Percentiles rank a stretch among this genome's conserved stretches.
These are phyloP conservation scores for Cyclostephanos tholiformis DNA, from an alignment of 108 stramenopile genomes.

Conservation along the genomic window DNA sequence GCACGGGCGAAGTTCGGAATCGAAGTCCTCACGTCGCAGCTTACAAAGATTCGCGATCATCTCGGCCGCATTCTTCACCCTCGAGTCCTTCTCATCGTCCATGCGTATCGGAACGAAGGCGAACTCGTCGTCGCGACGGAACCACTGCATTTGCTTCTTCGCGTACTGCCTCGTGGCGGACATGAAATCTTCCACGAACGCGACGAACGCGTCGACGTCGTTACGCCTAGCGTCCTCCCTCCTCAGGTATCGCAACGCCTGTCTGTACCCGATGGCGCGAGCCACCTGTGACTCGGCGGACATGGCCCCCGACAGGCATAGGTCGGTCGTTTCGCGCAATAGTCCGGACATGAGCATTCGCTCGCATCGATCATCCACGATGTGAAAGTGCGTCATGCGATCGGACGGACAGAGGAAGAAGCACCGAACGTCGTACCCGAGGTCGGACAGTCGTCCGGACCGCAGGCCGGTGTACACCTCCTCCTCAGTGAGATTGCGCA, in stretches of 20 bases:
- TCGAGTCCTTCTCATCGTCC: conserved; percentile 37
- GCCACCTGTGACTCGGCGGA: conserved; percentile 76
- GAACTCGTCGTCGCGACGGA: conserved; percentile 80
- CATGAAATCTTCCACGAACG: conserved; percentile 78
- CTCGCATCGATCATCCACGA: conserved; percentile 91
- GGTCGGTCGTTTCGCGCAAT: conserved; percentile 75
- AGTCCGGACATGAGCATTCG: conserved; percentile 89
- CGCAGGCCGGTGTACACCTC: conserved; percentile 78
- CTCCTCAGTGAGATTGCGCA: conserved; percentile 37
- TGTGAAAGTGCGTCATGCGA: conserved; percentile 81
- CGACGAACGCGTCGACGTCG: conserved; percentile 65
- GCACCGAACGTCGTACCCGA: conserved; percentile 92
- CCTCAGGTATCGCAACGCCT: conserved; percentile 86
- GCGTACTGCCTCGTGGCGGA: conserved; percentile 93
- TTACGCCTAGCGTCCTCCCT: conserved; percentile 41
- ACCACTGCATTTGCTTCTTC: conserved; percentile 96
- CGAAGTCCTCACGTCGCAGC: conserved; percentile 64
- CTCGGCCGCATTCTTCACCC: conserved; percentile 54
- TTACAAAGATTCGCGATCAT: conserved; percentile 55
- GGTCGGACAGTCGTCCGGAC: conserved; percentile 52
- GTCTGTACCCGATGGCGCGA: conserved; percentile 96
- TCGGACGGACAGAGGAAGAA: conserved; percentile 94
- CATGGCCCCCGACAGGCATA: conserved; percentile 65
- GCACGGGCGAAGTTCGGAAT: conserved; percentile 43
- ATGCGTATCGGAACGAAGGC: conserved; percentile 78